phyloP scores from a whole-genome alignment of 805 yeast genomes.

The Kluyveromyces nonfermentans region DNA sequence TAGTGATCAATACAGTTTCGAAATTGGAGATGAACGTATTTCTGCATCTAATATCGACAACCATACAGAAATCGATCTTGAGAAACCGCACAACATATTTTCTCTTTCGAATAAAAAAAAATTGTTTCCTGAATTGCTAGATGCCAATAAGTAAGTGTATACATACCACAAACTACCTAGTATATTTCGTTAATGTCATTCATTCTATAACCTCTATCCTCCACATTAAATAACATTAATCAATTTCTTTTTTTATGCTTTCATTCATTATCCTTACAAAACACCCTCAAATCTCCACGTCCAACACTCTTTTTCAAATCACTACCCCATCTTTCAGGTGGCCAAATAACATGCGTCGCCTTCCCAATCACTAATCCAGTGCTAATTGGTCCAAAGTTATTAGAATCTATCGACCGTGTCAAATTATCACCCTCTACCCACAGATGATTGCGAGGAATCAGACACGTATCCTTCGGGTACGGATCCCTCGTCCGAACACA shows the following conservation, averaged over 20 bases:
- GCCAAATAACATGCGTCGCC: slow-evolving; percentile 64
- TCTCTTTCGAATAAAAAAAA: neutral
- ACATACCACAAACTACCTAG: neutral
- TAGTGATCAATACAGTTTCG: neutral
- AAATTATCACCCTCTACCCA: slow-evolving; percentile 95
- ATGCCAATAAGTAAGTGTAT: neutral
- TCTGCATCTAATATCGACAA: neutral
- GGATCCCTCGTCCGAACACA: slow-evolving; percentile 49
- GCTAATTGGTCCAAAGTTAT: slow-evolving; percentile 81
- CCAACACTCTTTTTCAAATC: slow-evolving; percentile 19
- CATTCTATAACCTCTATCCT: neutral
- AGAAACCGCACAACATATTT: neutral
- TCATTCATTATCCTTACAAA: neutral
- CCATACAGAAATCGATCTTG: neutral
- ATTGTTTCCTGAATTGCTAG: neutral
- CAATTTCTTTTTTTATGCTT: neutral
- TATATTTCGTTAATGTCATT: neutral
- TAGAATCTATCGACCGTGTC: slow-evolving; percentile 72
- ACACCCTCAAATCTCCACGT: slow-evolving; percentile 11
- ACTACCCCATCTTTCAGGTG: slow-evolving; percentile 45
- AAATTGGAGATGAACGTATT: neutral
- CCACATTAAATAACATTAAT: slow-evolving; percentile 3
- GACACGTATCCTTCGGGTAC: slow-evolving; percentile 49
- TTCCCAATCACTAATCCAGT: slow-evolving; percentile 73
- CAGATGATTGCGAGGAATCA: slow-evolving; percentile 67